phyloP scores from a whole-genome alignment of 306 rosid species.

The Begonia loranthoides region DNA sequence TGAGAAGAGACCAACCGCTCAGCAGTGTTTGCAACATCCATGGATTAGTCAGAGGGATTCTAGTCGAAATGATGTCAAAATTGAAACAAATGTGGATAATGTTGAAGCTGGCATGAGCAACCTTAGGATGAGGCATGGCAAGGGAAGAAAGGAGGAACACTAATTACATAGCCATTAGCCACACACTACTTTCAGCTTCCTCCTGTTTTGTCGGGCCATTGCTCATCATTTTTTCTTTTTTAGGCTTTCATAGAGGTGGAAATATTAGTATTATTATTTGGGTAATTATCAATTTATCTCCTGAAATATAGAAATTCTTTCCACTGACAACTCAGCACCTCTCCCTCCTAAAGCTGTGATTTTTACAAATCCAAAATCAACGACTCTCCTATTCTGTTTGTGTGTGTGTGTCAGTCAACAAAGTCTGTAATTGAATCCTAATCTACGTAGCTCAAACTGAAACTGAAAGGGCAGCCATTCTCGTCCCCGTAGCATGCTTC shows the following conservation, averaged over 20 bases:
- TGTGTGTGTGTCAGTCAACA: too few species aligned
- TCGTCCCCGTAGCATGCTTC: too few species aligned
- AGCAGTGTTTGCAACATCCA: constrained; percentile 69
- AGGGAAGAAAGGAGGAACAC: constrained; percentile 34
- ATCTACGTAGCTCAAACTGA: too few species aligned
- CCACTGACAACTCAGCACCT: too few species aligned
- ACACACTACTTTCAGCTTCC: constrained; percentile 2
- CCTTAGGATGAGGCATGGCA: constrained; percentile 59
- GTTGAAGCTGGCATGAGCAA: constrained; percentile 60
- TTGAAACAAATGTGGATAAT: constrained; percentile 32
- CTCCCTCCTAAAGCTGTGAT: too few species aligned
- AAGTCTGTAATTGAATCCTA: too few species aligned
- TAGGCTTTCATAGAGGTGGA: constrained; percentile 12
- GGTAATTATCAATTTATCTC: too few species aligned
- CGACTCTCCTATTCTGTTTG: too few species aligned
- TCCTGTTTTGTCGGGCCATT: constrained; percentile 16
- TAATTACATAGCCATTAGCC: constrained; percentile 11
- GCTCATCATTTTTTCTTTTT: constrained; percentile 21
- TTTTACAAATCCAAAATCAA: too few species aligned
- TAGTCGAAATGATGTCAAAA: constrained; percentile 26
- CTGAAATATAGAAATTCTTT: too few species aligned
- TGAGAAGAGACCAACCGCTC: constrained; percentile 90
- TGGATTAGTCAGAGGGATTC: constrained; percentile 42
- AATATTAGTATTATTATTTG: too few species aligned
- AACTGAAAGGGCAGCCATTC: too few species aligned